These are phyloP conservation scores for Theobroma grandiflorum DNA, from an alignment of 441 rosid species.

Conservation along the genomic window DNA sequence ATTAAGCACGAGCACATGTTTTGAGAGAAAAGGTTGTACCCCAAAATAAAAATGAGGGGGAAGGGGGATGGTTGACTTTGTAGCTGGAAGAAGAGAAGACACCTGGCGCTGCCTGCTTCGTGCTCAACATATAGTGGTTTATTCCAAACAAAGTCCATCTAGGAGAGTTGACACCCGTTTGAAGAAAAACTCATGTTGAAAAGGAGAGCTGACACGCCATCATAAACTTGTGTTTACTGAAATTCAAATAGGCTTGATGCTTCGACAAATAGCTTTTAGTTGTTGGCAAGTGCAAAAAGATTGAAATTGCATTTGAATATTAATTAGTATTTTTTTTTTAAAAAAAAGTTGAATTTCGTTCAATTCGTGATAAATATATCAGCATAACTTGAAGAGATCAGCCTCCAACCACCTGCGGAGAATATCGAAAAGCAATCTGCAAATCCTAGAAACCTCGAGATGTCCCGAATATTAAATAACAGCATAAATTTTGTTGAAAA, in stretches of 20 bases:
- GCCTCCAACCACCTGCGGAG: no score
- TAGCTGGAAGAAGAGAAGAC: slow-evolving; percentile 27
- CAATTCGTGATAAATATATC: no score
- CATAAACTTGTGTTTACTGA: neutral
- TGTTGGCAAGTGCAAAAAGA: neutral
- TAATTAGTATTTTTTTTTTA: no score
- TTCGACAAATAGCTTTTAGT: neutral
- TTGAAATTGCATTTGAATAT: neutral
- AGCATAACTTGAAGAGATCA: no score
- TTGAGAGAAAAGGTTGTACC: neutral
- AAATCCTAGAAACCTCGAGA: no score
- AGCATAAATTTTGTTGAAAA: neutral
- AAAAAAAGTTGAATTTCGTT: no score
- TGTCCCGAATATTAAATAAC: neutral
- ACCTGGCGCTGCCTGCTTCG: slow-evolving; percentile 33
- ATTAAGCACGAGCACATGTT: neutral
- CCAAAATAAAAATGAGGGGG: neutral
- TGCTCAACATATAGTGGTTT: slow-evolving; percentile 26
- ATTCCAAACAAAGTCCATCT: slow-evolving; percentile 22
- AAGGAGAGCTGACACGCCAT: neutral
- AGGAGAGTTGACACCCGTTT: slow-evolving; percentile 12
- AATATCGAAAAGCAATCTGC: no score
- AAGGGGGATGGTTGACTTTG: slow-evolving; percentile 43
- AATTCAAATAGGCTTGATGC: neutral
- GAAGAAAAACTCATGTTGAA: neutral